phyloP scores from a whole-genome alignment of 441 rosid species.

The Pelargonium exstipulatum region DNA sequence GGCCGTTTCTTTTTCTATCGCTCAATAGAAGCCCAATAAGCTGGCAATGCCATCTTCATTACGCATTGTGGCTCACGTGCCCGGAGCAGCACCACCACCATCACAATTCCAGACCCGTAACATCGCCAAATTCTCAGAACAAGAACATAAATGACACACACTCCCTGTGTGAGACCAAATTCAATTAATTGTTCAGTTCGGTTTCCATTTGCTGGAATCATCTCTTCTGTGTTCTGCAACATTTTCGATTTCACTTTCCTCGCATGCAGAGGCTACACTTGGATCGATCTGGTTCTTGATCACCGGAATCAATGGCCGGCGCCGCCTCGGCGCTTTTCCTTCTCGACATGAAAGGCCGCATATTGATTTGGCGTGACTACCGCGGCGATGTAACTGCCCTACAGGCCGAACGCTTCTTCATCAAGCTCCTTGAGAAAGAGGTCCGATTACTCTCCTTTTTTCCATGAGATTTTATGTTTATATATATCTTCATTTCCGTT shows the following conservation, averaged over 20 bases:
- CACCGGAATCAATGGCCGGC: conserved; percentile 52
- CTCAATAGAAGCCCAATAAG: too few species aligned
- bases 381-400: conserved; percentile 89
- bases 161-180: background rate
- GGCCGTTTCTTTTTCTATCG: too few species aligned
- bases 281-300: background rate
- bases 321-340: conserved; percentile 96
- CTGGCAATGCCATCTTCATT: too few species aligned
- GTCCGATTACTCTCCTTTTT: conserved; percentile 22
- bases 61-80: too few species aligned
- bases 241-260: background rate
- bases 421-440: conserved; percentile 94
- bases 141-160: too few species aligned
- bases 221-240: background rate
- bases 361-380: conserved; percentile 96
- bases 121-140: too few species aligned
- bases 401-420: conserved; percentile 94
- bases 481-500: background rate
- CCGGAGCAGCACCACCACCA: too few species aligned
- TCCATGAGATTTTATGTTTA: background rate
- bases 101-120: too few species aligned
- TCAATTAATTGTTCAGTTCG: background rate
- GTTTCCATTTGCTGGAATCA: background rate
- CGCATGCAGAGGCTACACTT: background rate
- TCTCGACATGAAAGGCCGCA: conserved; percentile 90